Percentiles rank a stretch among this genome's conserved stretches.
Evolutionary conservation across 768 basidiomycete genomes (phyloP).

Genomic region (Trametes meyenii): DNA sequence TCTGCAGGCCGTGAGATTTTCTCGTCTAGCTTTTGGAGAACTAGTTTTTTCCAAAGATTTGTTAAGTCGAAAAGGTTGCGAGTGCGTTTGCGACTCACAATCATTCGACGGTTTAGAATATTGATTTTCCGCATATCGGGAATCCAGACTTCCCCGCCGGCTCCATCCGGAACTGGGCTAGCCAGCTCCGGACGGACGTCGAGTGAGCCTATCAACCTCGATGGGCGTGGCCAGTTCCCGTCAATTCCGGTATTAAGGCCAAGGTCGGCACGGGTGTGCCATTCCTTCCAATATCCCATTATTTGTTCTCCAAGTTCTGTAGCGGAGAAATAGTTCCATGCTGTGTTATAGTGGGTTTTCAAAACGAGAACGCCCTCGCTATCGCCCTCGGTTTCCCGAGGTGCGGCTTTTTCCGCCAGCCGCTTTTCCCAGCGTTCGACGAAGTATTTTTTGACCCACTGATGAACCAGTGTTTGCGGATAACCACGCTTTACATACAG

Average conservation of each 20-base stretch:
- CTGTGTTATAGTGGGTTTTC: constrained; percentile 36
- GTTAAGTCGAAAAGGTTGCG: too few species aligned
- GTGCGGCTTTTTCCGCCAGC: constrained; percentile 15
- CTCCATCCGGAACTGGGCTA: not conserved
- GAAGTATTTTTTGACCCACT: constrained; percentile 32
- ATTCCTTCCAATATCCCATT: constrained; percentile 30
- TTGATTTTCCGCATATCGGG: not conserved
- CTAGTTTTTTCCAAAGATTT: too few species aligned
- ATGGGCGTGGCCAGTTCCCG: not conserved
- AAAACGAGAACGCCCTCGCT: constrained; percentile 33
- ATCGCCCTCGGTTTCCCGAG: not conserved
- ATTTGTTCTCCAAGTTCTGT: constrained; percentile 35
- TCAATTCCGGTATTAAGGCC: not conserved
- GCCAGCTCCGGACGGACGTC: not conserved
- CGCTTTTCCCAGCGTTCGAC: constrained; percentile 35
- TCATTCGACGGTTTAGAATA: constrained; percentile 2
- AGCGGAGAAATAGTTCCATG: constrained; percentile 39
- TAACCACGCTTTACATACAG: constrained; percentile 38
- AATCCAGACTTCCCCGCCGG: not conserved
- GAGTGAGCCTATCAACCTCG: not conserved
- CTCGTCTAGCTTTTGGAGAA: too few species aligned
- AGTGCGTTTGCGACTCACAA: too few species aligned
- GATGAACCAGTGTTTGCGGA: constrained; percentile 29
- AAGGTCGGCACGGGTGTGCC: constrained; percentile 4
- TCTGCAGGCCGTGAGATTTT: too few species aligned